Percentiles rank a stretch among this genome's conserved stretches.
phyloP scores from a whole-genome alignment of 2,329 filamentous ascomycete genomes.

The Cladobotryum mycophilum region DNA sequence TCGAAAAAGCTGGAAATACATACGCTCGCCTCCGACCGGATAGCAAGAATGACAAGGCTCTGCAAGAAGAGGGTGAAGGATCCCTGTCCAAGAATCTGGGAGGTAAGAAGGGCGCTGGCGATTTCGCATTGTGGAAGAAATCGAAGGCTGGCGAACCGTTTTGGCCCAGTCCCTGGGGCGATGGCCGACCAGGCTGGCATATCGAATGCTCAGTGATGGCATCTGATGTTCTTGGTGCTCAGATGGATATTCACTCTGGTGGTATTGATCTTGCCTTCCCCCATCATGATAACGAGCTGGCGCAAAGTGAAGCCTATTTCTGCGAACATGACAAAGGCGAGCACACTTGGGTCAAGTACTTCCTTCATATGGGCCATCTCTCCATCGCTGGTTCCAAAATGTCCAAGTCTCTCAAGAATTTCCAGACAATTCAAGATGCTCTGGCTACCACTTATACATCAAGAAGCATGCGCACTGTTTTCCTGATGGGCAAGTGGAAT shows the following conservation, averaged over 20 bases:
- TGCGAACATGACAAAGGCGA: slow-evolving; percentile 43
- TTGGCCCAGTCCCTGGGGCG: slow-evolving; percentile 84
- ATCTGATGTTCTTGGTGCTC: slow-evolving; percentile 73
- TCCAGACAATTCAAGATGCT: slow-evolving; percentile 85
- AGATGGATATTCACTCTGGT: slow-evolving; percentile 90
- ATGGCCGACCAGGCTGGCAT: slow-evolving; percentile 88
- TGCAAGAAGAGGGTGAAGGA: slow-evolving; percentile 86
- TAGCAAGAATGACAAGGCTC: slow-evolving; percentile 73
- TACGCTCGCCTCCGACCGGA: slow-evolving; percentile 84
- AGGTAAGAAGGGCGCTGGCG: slow-evolving; percentile 68
- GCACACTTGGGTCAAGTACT: slow-evolving; percentile 89
- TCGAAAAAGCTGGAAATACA: slow-evolving; percentile 75
- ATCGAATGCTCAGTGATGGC: slow-evolving; percentile 98
- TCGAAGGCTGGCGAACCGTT: slow-evolving; percentile 87
- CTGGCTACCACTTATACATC: slow-evolving; percentile 65
- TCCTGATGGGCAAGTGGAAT: slow-evolving; percentile 83
- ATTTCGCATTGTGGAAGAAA: slow-evolving; percentile 92
- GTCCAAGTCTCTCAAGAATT: slow-evolving; percentile 94
- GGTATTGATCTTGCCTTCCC: slow-evolving; percentile 89
- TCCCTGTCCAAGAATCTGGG: slow-evolving; percentile 58
- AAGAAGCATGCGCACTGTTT: slow-evolving; percentile 74
- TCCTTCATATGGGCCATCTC: slow-evolving; percentile 90
- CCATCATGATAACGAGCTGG: slow-evolving; percentile 88
- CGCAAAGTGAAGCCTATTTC: slow-evolving; percentile 86
- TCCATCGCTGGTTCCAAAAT: slow-evolving; percentile 85